Evolutionary conservation across 2,329 filamentous ascomycete genomes (phyloP), one percentile per base, ranked within the genome.

Genomic region (Arthrinium puccinioides): DNA sequence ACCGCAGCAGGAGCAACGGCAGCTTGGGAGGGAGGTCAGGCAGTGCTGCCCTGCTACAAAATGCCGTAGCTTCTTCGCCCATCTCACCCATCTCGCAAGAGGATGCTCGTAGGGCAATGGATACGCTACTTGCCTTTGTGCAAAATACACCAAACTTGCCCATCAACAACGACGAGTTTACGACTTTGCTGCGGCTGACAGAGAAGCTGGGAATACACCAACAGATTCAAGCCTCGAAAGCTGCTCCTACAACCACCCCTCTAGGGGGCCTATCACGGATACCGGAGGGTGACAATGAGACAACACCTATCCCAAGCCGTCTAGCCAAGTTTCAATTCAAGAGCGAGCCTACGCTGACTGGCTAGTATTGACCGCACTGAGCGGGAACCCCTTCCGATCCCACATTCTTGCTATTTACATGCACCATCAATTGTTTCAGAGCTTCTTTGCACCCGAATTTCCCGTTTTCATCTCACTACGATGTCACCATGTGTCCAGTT

Each of bases 51-150:
- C 13, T 50, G 49, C 36, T 58, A 48, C 38, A 61, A 57, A 33
- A 64, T 61, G 13, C 60, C 64, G 3, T 77, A 25, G 65, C 76
- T 43, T 72, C 74, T 27, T 72, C 74, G 27, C 72, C 81, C 2
- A 74, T 62, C 20, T 84, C 83, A 2, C 84, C 84, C 0, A 87
- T 14, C 25, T 28, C 82, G 0, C 84, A 88, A 48, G 88, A 96
- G 49, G 88, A 97, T 57, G 89, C 89, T 4, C 76, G 85, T 26
- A 74, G 79, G 36, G 90, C 89, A 2, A 73, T 94, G 5, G 82
- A 90, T 51, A 80, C 89, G 3, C 76, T 96, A 15, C 74, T 94
- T 56, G 82, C 65, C 42, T 95, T 90, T 54, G 84, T 96, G 56
- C 76, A 87, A 49, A 79, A 80, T 42, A 76, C 84, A 10, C 63